Conservation (phyloP, 2,329 filamentous ascomycete genomes). For the Colletotrichum navitas region DNA sequence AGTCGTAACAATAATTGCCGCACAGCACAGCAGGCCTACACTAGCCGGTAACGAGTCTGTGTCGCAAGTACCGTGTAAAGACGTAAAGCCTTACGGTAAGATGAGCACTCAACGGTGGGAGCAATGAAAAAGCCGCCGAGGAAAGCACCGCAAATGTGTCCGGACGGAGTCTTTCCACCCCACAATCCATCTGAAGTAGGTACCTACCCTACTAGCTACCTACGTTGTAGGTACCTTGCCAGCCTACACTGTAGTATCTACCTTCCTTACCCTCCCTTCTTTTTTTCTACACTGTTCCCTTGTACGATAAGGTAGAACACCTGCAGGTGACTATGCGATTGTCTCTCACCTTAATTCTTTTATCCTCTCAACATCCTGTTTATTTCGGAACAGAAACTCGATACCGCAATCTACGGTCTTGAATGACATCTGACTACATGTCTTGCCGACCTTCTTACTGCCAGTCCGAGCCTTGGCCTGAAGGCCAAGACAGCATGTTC, state of each 20-base stretch:
- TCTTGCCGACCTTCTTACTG: background rate
- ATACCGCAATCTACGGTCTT: background rate
- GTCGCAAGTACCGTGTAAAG: conserved; percentile 7
- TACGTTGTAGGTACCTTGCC: too few relatives aligned
- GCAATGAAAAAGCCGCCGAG: conserved; percentile 37
- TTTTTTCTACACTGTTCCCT: background rate
- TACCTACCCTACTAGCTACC: background rate
- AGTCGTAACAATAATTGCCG: background rate
- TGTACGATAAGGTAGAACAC: background rate
- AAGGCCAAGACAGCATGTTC: background rate
- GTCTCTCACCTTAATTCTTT: background rate
- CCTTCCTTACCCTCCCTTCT: background rate
- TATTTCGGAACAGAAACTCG: background rate
- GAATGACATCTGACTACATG: background rate
- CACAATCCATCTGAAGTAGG: conserved; percentile 1
- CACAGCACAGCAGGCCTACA: too few relatives aligned
- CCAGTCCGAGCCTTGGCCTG: background rate
- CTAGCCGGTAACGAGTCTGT: background rate
- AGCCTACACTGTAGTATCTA: too few relatives aligned
- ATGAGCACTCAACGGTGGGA: background rate
- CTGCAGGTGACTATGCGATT: background rate
- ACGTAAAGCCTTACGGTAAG: background rate
- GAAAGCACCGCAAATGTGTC: conserved; percentile 33
- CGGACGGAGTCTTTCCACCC: conserved; percentile 23
- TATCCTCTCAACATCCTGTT: background rate